Base-by-base conservation (phyloP, 2,329 filamentous ascomycete species). In the Daldinia eschscholtzii region DNA sequence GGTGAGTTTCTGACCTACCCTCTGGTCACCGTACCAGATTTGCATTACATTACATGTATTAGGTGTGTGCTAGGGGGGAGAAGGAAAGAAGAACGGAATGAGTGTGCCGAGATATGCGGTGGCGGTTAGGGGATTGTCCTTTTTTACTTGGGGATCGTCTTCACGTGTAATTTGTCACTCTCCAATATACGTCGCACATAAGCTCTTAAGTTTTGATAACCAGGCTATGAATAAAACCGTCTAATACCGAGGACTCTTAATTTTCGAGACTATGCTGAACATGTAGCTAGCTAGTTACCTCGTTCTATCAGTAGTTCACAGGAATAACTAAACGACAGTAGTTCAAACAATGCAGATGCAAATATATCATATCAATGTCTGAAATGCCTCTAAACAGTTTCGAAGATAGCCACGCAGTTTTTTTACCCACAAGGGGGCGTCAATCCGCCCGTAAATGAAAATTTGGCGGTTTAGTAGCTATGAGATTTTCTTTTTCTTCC, bases 341-440 rank as follows among this genome's bases (percentile, higher is more conserved):
- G 23, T 20, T 26, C 0, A 12, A 55, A 30, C 30, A 20, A 30
- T 7, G 18, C 26, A 52, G 61, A 64, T 61, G 57, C 20, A 59
- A 61, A 64, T 56, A 46, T 57, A 59, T 56, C 39, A 52, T 57
- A 53, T 67, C 50, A 44, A 23, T 44, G 50, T 60, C 35, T 61
- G 55, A 70, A 64, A 64, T 67, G 61, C 60, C 53, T 70, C 52
- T 66, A 7, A 67, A 62, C 48, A 61, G 64, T 67, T 65, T 62
- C 33, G 57, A 62, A 69, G 46, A 67, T 61, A 46, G 53, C 64
- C 57, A 62, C 52, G 58, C 53, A 37, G 52, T 33, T 35, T 33
- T 7, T 9, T 9, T 9, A 23, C 61, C 58, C 50, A 53, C 26
- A 9, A 33, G 26, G 28, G 26, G n/a, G n/a, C n/a, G n/a, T n/a